Conservation (phyloP, 345 rosid genomes). For the Fremontodendron californicum region DNA sequence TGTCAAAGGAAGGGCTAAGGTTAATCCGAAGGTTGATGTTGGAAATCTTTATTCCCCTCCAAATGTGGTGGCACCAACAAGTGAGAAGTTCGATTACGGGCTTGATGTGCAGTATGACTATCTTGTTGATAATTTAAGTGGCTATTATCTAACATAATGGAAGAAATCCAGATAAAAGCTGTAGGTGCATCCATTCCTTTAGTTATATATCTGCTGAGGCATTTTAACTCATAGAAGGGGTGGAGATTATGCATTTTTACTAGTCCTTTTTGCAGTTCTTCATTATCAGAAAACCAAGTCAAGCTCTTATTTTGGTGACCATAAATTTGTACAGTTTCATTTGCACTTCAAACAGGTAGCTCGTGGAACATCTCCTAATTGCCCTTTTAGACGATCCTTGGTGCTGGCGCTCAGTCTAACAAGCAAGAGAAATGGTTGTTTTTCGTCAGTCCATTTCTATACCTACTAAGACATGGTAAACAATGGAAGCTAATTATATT, state of each 20-base stretch:
- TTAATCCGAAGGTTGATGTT: conserved; percentile 40
- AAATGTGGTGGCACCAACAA: conserved; percentile 39
- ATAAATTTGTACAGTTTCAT: conserved; percentile 23
- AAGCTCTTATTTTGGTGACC: conserved; percentile 16
- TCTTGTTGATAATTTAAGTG: conserved; percentile 55
- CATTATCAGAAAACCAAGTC: conserved; percentile 22
- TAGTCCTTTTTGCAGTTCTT: not conserved
- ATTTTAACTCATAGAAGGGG: conserved; percentile 1
- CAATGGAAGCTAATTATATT: not conserved
- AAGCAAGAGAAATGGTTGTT: conserved; percentile 2
- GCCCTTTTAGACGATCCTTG: not conserved
- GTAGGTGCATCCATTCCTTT: too few species aligned
- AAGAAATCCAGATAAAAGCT: conserved; percentile 1
- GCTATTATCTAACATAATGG: conserved; percentile 47
- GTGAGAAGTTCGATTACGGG: conserved; percentile 50
- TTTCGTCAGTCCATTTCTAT: not conserved
- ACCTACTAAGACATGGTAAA: too few species aligned
- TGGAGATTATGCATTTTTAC: conserved; percentile 15
- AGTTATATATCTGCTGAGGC: conserved; percentile 18
- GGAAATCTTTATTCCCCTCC: conserved; percentile 40
- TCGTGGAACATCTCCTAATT: not conserved
- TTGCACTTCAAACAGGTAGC: not conserved
- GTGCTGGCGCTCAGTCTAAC: not conserved
- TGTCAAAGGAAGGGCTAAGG: conserved; percentile 61
- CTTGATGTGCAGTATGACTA: conserved; percentile 58